A percentile compares a stretch with the other conserved stretches of the same genome.
Conservation (phyloP, 345 rosid species). For the Adansonia digitata region DNA sequence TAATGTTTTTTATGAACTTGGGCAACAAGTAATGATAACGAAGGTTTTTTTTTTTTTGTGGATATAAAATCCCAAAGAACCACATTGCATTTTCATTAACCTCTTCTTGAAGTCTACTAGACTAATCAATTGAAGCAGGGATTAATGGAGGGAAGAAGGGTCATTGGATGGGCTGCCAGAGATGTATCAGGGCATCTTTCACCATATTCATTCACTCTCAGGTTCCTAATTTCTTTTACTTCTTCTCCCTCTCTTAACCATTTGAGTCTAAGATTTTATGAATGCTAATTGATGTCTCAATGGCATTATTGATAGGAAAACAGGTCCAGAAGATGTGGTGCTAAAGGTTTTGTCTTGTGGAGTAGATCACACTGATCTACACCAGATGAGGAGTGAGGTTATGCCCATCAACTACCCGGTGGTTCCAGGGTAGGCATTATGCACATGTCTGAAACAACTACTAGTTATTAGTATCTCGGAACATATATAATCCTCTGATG, state of each 20-base stretch:
- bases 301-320: constrained; percentile 29
- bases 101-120: neutral
- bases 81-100: neutral
- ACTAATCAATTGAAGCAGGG: neutral
- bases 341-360: constrained; percentile 49
- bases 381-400: constrained; percentile 62
- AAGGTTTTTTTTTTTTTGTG: neutral
- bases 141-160: constrained; percentile 35
- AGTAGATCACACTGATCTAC: constrained; percentile 60
- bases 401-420: constrained; percentile 55
- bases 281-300: neutral
- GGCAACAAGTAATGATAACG: neutral
- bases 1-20: neutral
- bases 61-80: neutral
- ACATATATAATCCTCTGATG: neutral
- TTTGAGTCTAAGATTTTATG: neutral
- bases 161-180: constrained; percentile 52
- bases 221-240: constrained; percentile 19
- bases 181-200: constrained; percentile 47
- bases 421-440: constrained; percentile 62
- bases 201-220: constrained; percentile 46
- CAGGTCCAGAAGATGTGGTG: constrained; percentile 47
- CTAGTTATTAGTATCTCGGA: neutral
- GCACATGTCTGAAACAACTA: neutral
- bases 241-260: neutral